Evolutionary conservation across 306 rosid genomes (phyloP).

Genomic region (Elaeagnus macrophylla): DNA sequence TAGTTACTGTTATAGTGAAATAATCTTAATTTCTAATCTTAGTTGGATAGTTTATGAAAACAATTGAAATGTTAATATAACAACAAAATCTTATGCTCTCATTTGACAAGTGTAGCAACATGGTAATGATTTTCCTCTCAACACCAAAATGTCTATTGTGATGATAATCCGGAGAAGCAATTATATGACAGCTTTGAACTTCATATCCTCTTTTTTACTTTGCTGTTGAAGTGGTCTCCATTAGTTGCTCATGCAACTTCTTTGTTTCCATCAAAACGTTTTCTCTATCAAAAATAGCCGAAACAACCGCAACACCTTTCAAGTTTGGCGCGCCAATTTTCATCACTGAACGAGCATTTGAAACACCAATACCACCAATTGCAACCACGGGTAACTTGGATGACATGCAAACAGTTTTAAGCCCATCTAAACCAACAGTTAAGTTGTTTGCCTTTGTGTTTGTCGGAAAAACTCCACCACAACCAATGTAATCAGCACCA

Average conservation of each 20-base stretch:
- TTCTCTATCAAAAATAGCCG: slow-evolving; percentile 73
- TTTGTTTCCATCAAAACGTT: slow-evolving; percentile 48
- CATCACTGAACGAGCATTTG: slow-evolving; percentile 64
- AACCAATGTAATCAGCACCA: slow-evolving; percentile 84
- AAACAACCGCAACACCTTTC: slow-evolving; percentile 82
- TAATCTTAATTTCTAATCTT: too few relatives aligned
- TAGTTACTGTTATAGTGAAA: too few relatives aligned
- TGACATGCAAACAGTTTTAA: slow-evolving; percentile 48
- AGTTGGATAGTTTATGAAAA: too few relatives aligned
- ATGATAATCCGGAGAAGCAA: too few relatives aligned
- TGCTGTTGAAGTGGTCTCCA: slow-evolving; percentile 27
- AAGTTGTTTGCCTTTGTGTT: slow-evolving; percentile 64
- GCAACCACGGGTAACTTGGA: slow-evolving; percentile 90
- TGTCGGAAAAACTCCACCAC: slow-evolving; percentile 84
- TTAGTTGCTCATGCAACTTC: slow-evolving; percentile 45
- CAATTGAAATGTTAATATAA: too few relatives aligned
- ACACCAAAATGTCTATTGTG: neutral
- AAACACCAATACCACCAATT: slow-evolving; percentile 65
- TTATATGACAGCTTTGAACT: too few relatives aligned
- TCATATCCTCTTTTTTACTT: slow-evolving; percentile 17
- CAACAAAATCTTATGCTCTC: too few relatives aligned
- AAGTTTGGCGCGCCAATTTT: slow-evolving; percentile 50
- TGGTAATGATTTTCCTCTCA: neutral
- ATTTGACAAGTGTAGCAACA: too few relatives aligned
- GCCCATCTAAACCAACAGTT: slow-evolving; percentile 69